Evolutionary conservation across 202 grass and related monocot genomes (phyloP), one percentile per base, ranked within the genome.

Genomic region (Bolboschoenoplectus hybrid): DNA sequence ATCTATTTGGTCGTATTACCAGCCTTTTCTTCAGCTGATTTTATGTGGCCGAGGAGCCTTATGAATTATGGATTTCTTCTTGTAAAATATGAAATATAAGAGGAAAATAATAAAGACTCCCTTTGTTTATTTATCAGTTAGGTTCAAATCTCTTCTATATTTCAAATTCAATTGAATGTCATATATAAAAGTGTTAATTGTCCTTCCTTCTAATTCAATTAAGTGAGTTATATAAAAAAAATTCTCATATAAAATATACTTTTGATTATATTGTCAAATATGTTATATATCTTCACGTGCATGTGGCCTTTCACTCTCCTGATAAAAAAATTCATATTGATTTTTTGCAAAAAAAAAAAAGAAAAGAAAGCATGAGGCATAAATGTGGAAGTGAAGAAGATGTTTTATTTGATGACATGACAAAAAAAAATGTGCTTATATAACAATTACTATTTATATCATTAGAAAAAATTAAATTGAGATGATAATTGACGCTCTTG

Each of bases 1-100:
- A 83, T 20, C 63, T 68, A 50, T 82, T 82, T 82, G 81, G 41
- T 52, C 63, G 41, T 49, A 66, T 49, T 82, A 76, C 46, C 5
- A 12, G 3, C 36, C 12, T 75, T 75, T 45, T 19, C 9, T 40
- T 50, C 26, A 2, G 2, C 47, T 6, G 78, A 61, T 81, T 40
- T 44, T 2, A 3, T 44, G 58, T 81, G 55, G 73, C 49, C 46
- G 9, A 45, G 6, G 8, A 45, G 14, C 9, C 16, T 12, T 81
- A 6, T 3, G 13, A 63, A 46, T 81, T 64, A 6, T 81, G 36
- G 46, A 81, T 44, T 26, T 41, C 56, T 19, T 55, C 39, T 34
- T 55, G 10, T 35, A 17, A 36, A 32, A 52, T 0, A 26, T 52
- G n/a, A 52, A 76, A 76, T 16, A 76, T 16, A 7, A 16, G 19